A percentile compares a stretch with the other conserved stretches of the same genome.
These are phyloP conservation scores for Protomyces gravidus DNA, from an alignment of 1,139 yeast species.

Conservation along the genomic window DNA sequence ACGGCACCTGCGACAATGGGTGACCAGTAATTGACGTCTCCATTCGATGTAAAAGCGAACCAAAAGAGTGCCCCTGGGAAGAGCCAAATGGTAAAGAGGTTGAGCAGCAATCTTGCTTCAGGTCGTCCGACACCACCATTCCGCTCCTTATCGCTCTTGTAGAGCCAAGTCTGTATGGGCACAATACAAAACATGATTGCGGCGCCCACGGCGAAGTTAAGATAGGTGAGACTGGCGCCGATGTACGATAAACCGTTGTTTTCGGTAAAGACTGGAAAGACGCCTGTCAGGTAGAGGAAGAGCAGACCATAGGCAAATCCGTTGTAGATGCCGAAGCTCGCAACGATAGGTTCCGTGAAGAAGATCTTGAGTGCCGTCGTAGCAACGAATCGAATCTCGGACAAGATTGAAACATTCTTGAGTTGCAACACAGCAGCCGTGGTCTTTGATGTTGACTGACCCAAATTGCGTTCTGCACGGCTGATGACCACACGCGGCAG, in stretches of 20 bases:
- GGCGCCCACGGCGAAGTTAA: slow-evolving; percentile 28
- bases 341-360: slow-evolving; percentile 75
- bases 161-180: slow-evolving; percentile 37
- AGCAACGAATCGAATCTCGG: slow-evolving; percentile 18
- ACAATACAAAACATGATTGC: slow-evolving; percentile 20
- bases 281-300: slow-evolving; percentile 38
- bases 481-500: slow-evolving; percentile 24
- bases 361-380: slow-evolving; percentile 55
- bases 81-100: slow-evolving; percentile 21
- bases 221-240: slow-evolving; percentile 25
- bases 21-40: slow-evolving; percentile 31
- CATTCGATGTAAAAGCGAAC: slow-evolving; percentile 35
- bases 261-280: slow-evolving; percentile 24
- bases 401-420: slow-evolving; percentile 4
- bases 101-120: slow-evolving; percentile 27
- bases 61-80: slow-evolving; percentile 32
- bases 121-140: slow-evolving; percentile 28
- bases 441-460: neutral
- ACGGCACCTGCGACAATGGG: slow-evolving; percentile 34
- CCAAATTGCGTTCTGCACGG: neutral
- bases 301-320: slow-evolving; percentile 81
- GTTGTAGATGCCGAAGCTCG: slow-evolving; percentile 75
- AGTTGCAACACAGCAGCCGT: neutral
- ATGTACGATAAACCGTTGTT: slow-evolving; percentile 26
- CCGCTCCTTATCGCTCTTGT: slow-evolving; percentile 13